A percentile compares a stretch with the other conserved stretches of the same genome.
phyloP scores from a whole-genome alignment of 1,139 yeast species.

The Sugiyamaella grinbergsii region DNA sequence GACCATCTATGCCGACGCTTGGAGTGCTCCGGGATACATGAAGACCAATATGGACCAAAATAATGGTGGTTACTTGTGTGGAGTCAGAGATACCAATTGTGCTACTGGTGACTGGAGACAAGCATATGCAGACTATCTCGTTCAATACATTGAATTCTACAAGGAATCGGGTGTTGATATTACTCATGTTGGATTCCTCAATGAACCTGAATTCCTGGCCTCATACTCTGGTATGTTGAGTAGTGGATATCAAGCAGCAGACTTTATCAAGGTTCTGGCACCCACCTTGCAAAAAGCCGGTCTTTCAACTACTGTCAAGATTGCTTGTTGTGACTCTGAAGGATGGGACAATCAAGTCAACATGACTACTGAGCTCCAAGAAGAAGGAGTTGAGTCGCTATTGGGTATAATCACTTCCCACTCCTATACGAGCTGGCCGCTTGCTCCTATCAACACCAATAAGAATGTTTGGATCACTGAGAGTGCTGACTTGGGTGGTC shows the following conservation, averaged over 20 bases:
- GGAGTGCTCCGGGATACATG: conserved; percentile 32
- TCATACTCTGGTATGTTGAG: conserved; percentile 18
- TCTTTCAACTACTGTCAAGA: conserved; percentile 11
- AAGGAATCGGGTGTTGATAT: conserved; percentile 18
- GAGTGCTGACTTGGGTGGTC: conserved; percentile 11
- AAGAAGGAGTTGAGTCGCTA: conserved; percentile 20
- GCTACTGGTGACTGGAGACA: conserved; percentile 22
- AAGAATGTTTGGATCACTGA: conserved; percentile 21
- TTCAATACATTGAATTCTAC: conserved; percentile 19
- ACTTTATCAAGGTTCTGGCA: conserved; percentile 16
- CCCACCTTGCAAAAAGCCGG: conserved; percentile 19
- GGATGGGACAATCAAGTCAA: conserved; percentile 21
- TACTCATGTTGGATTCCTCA: conserved; percentile 19
- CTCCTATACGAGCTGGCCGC: conserved; percentile 21
- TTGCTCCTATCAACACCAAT: conserved; percentile 12
- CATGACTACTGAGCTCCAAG: conserved; percentile 13
- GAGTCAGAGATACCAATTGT: conserved; percentile 17
- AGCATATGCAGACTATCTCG: conserved; percentile 21
- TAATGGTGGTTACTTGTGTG: conserved; percentile 20
- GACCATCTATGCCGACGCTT: conserved; percentile 24
- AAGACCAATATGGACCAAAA: conserved; percentile 22
- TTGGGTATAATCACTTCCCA: conserved; percentile 26
- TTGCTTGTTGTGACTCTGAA: conserved; percentile 21
- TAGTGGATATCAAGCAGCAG: conserved; percentile 19
- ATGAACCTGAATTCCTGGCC: conserved; percentile 17